phyloP scores from a whole-genome alignment of 1,284 basidiomycete species.

The Volvariella surrecta region DNA sequence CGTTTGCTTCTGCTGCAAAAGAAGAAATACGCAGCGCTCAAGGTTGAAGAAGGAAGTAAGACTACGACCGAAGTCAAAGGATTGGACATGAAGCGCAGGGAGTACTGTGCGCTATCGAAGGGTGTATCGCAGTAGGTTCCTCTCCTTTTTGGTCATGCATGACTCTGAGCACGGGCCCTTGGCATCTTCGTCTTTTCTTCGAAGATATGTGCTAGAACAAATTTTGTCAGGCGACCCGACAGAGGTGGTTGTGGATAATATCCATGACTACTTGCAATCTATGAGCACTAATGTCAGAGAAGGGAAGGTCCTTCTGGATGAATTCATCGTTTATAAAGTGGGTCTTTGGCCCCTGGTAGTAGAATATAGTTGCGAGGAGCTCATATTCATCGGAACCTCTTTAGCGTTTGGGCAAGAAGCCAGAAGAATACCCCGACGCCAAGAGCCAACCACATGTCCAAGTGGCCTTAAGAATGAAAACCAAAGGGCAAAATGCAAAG shows the following conservation, averaged over 20 bases:
- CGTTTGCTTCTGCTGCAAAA: slow-evolving; percentile 92
- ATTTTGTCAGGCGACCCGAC: slow-evolving; percentile 90
- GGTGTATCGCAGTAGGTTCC: slow-evolving; percentile 77
- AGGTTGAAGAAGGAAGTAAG: slow-evolving; percentile 74
- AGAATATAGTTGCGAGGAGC: background rate
- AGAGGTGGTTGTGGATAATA: slow-evolving; percentile 84
- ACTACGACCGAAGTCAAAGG: slow-evolving; percentile 91
- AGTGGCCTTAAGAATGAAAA: slow-evolving; percentile 89
- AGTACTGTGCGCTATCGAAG: slow-evolving; percentile 91
- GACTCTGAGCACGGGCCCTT: background rate
- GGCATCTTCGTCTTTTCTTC: background rate
- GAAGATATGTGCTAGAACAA: slow-evolving; percentile 80
- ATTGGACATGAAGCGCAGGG: slow-evolving; percentile 97
- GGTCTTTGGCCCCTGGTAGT: slow-evolving; percentile 8
- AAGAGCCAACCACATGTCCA: slow-evolving; percentile 96
- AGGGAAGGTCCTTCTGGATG: slow-evolving; percentile 78
- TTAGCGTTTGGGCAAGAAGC: slow-evolving; percentile 88
- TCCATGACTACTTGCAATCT: slow-evolving; percentile 85
- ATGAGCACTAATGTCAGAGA: slow-evolving; percentile 72
- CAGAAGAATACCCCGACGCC: slow-evolving; percentile 93
- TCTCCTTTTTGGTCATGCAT: background rate
- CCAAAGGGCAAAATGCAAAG: slow-evolving; percentile 72
- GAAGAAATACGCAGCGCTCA: slow-evolving; percentile 98
- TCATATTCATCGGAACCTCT: background rate
- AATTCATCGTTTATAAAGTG: slow-evolving; percentile 93